phyloP scores from a whole-genome alignment of 345 rosid genomes.

The Heritiera fomes region DNA sequence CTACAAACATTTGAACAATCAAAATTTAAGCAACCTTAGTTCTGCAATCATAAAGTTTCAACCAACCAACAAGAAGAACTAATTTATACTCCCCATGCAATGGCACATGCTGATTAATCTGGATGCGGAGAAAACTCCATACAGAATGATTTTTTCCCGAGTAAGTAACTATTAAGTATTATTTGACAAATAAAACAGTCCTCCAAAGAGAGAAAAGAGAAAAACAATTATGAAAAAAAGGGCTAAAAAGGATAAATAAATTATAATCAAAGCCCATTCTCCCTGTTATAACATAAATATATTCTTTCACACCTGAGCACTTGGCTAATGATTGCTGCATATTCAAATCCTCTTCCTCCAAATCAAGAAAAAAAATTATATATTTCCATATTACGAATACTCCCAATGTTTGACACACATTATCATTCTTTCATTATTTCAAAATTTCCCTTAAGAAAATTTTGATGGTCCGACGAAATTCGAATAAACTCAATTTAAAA shows the following conservation, averaged over 20 bases:
- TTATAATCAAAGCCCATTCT: background rate
- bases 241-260: background rate
- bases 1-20: constrained; percentile 5
- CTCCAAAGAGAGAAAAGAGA: background rate
- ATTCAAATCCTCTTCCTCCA: background rate
- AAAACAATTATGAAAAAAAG: background rate
- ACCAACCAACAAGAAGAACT: background rate
- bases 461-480: background rate
- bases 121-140: background rate
- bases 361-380: too few relatives aligned
- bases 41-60: constrained; percentile 1
- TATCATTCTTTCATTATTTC: background rate
- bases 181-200: background rate
- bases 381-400: too few relatives aligned
- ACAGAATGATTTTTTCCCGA: background rate
- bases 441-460: background rate
- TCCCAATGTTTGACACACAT: too few relatives aligned
- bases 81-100: background rate
- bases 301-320: background rate
- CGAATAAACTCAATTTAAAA: background rate
- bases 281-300: too few relatives aligned
- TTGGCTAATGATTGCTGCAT: background rate
- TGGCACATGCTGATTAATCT: background rate
- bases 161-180: background rate
- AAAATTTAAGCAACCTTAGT: background rate